Evolutionary conservation across 2,329 filamentous ascomycete genomes (phyloP).

Genomic region (Botrytis cinerea): DNA sequence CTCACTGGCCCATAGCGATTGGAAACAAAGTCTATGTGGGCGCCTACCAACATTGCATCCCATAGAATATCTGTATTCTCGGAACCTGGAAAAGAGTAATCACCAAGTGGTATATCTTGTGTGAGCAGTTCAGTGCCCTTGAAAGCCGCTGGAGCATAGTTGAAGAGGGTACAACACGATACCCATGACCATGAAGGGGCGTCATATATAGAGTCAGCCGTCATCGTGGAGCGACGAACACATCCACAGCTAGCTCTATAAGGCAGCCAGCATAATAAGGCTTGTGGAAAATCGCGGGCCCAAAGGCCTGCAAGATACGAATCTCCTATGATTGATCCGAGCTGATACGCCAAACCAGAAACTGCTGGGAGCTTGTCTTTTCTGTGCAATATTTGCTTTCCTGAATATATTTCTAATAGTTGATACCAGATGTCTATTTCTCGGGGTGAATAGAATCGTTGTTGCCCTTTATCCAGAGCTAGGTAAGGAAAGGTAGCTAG

Average conservation of each 20-base stretch:
- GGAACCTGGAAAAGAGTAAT: background rate
- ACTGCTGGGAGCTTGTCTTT: conserved; percentile 10
- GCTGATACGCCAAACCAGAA: background rate
- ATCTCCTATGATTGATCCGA: background rate
- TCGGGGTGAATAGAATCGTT: background rate
- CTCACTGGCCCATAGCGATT: background rate
- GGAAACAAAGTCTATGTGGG: background rate
- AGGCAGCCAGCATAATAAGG: background rate
- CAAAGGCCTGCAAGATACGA: conserved; percentile 6
- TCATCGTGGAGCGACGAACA: background rate
- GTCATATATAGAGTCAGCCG: background rate
- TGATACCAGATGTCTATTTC: conserved; percentile 2
- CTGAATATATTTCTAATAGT: background rate
- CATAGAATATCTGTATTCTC: background rate
- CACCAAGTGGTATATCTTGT: background rate
- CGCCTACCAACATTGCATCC: background rate
- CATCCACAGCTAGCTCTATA: too few species aligned
- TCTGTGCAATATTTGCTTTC: background rate
- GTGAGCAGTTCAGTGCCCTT: background rate
- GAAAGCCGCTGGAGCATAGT: background rate
- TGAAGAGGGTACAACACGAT: background rate
- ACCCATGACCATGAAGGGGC: conserved; percentile 9
- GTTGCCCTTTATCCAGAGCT: background rate
- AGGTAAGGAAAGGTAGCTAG: background rate
- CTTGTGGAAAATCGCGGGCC: background rate